Base-by-base conservation (phyloP, 2,329 filamentous ascomycete genomes). In the Fusarium anguioides region DNA sequence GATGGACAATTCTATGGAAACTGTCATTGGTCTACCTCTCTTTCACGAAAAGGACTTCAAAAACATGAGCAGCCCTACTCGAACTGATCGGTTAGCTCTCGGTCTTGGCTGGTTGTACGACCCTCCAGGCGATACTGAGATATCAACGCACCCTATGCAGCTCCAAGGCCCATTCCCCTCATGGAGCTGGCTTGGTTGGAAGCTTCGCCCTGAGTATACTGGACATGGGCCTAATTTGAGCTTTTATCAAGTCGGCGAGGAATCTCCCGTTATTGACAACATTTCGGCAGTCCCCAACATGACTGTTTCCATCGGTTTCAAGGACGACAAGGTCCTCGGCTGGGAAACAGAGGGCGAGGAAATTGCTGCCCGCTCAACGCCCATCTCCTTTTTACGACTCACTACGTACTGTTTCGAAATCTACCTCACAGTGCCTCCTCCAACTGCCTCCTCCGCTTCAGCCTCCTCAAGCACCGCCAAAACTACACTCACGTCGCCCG, bases 141-240 rank as follows among this genome's bases (percentile, higher is more conserved):
- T 55, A 35, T 53, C 67, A 23, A 48, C 65, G n/a, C 68, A 74
- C 37, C 74, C 75, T 24, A 71, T 74, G 55, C 72, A 64, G 33
- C 69, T 70, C 35, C 68, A 73, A 17, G 71, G 68, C 23, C 49
- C 69, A 5, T 78, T 76, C 41, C 78, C 78, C 3, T 79, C 78
- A 0, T 80, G 78, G 78, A 77, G 76, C 6, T 80, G 78, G 78
- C 74, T 80, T 8, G 72, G 76, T 6, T 80, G 78, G 78, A 73
- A 72, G 24, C 61, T 73, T 9, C 72, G 75, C 5, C 51, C 64
- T 4, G 72, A 70, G 4, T 69, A 68, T 37, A 55, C 70, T 12
- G 69, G 64, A n/a, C 49, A 70, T 40, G 69, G 63, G n/a, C 71
- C 71, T n/a, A 66, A 62, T 33, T 75, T 79, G 59, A 71, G 71